Percentiles rank a stretch among this genome's conserved stretches.
Conservation (phyloP, 257 asterid genomes). For the Cynanchum wilfordii region DNA sequence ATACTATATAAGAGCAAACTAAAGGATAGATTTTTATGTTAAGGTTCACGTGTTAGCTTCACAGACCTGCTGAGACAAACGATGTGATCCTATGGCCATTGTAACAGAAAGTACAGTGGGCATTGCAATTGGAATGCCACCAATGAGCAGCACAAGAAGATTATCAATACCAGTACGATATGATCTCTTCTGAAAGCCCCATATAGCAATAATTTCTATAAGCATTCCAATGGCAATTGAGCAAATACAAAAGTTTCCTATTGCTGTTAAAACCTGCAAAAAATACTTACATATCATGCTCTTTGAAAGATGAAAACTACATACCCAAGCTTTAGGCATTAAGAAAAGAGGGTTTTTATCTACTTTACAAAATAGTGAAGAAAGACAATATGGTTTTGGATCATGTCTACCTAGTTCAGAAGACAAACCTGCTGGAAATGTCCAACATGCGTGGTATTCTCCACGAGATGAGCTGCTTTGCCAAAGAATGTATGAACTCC, state of each 20-base stretch:
- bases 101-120: constrained; percentile 40
- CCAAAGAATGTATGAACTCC: constrained; percentile 45
- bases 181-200: constrained; percentile 26
- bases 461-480: constrained; percentile 46
- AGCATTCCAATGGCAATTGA: constrained; percentile 40
- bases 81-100: constrained; percentile 39
- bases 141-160: constrained; percentile 40
- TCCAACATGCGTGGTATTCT: constrained; percentile 38
- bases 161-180: constrained; percentile 39
- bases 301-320: background rate
- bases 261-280: constrained; percentile 36
- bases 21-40: background rate
- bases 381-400: background rate
- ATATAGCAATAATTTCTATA: constrained; percentile 29
- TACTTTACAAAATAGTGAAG: background rate
- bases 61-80: constrained; percentile 33
- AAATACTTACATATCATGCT: background rate
- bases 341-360: background rate
- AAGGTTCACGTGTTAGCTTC: background rate
- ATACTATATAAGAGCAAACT: background rate
- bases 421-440: constrained; percentile 38
- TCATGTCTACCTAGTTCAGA: background rate
- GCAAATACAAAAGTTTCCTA: constrained; percentile 46
- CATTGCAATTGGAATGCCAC: constrained; percentile 45
- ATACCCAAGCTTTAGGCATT: background rate